Conservation (phyloP, 371 early-diverging fungal species). For the Mortierella sp. region DNA sequence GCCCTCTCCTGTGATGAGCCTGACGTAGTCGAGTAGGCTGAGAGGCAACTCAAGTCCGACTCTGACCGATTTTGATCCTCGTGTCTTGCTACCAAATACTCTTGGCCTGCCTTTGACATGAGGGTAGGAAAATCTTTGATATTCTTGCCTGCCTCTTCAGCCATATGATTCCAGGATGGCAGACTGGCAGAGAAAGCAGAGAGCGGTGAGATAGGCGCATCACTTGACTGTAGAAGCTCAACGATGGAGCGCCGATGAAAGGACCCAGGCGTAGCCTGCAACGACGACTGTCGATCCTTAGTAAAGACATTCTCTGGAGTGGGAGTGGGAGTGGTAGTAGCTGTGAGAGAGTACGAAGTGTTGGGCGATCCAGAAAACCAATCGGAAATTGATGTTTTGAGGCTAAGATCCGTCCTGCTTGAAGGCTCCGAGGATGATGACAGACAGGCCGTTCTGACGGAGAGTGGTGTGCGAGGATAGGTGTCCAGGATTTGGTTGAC, state of each 20-base stretch:
- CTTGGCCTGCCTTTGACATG: not conserved
- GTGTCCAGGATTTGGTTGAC: too few species aligned
- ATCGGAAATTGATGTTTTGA: too few species aligned
- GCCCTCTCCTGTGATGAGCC: conserved; percentile 1
- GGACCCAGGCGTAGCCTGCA: conserved; percentile 4
- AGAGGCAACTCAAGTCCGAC: not conserved
- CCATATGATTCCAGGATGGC: conserved; percentile 3
- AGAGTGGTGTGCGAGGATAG: too few species aligned
- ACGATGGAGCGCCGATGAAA: conserved; percentile 18
- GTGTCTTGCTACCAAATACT: not conserved
- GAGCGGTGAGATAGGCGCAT: conserved; percentile 17
- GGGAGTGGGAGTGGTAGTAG: not conserved
- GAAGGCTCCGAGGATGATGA: not conserved
- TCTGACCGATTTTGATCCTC: not conserved
- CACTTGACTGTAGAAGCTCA: conserved; percentile 20
- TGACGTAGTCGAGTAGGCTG: not conserved
- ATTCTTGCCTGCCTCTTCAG: not conserved
- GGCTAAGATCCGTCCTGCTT: too few species aligned
- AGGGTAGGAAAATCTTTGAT: too few species aligned
- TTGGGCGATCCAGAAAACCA: too few species aligned
- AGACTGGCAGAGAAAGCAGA: conserved; percentile 27
- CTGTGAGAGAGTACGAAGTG: not conserved
- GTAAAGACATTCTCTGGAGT: not conserved
- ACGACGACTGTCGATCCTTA: conserved; percentile 4
- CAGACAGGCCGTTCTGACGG: too few species aligned